phyloP scores from a whole-genome alignment of 2,329 filamentous ascomycete species.

The Neonectria sp. region DNA sequence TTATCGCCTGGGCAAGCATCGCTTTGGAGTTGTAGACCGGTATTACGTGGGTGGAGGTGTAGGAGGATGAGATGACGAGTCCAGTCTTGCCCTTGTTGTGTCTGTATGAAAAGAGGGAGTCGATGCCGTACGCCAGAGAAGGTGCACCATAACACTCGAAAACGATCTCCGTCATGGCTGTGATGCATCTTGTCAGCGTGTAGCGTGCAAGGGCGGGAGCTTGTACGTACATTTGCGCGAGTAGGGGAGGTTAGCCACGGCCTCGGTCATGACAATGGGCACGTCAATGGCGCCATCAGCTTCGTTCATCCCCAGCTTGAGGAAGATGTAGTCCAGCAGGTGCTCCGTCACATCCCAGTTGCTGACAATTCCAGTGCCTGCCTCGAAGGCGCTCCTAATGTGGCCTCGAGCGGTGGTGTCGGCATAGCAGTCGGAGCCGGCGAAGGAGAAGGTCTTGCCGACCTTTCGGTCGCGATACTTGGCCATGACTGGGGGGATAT shows the following conservation, averaged over 20 bases:
- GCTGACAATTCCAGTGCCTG: conserved; percentile 90
- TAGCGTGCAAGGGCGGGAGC: not conserved
- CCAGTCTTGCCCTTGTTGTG: conserved; percentile 92
- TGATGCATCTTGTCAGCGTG: conserved; percentile 38
- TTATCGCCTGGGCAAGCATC: conserved; percentile 85
- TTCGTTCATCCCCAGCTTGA: conserved; percentile 91
- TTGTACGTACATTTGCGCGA: conserved; percentile 81
- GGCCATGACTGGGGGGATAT: conserved; percentile 90
- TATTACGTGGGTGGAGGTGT: conserved; percentile 95
- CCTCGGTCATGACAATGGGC: conserved; percentile 95
- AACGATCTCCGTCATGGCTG: conserved; percentile 96
- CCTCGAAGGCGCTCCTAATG: conserved; percentile 91
- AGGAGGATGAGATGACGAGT: conserved; percentile 90
- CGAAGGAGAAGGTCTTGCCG: conserved; percentile 91
- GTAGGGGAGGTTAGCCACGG: conserved; percentile 92
- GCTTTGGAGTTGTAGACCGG: conserved; percentile 91
- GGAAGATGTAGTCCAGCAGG: conserved; percentile 92
- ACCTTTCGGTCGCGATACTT: conserved; percentile 96
- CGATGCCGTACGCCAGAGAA: conserved; percentile 93
- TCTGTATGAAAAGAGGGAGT: conserved; percentile 95
- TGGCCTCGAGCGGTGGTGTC: conserved; percentile 95
- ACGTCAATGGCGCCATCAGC: conserved; percentile 82
- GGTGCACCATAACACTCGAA: conserved; percentile 97
- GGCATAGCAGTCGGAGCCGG: conserved; percentile 92
- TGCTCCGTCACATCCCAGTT: conserved; percentile 99